These are phyloP conservation scores for Candida pini DNA, from an alignment of 805 yeast genomes.

Conservation along the genomic window DNA sequence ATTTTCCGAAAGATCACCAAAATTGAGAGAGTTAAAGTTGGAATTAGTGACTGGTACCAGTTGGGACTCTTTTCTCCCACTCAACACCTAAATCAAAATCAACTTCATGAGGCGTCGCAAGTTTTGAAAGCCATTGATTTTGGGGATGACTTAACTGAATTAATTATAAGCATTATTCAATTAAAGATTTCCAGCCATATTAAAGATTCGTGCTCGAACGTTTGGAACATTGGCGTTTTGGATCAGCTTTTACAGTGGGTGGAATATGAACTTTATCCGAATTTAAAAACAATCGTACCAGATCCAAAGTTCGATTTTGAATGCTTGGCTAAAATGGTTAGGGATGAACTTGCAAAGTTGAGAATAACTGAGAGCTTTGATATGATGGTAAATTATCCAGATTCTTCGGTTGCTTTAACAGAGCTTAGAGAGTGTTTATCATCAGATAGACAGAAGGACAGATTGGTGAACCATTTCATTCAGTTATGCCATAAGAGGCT, in stretches of 20 bases:
- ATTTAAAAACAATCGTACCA: conserved; percentile 15
- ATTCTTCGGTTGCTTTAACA: conserved; percentile 43
- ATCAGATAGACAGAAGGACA: conserved; percentile 43
- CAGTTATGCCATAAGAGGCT: conserved; percentile 38
- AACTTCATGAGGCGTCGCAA: conserved; percentile 12
- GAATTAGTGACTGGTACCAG: conserved; percentile 11
- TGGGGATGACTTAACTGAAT: conserved; percentile 19
- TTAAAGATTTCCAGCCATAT: conserved; percentile 31
- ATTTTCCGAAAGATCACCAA: conserved; percentile 15
- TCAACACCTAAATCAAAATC: conserved; percentile 6
- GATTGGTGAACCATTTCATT: conserved; percentile 47
- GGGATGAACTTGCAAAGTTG: conserved; percentile 29
- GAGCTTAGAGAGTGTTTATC: conserved; percentile 54
- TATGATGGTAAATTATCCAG: conserved; percentile 50
- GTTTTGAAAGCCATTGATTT: conserved; percentile 15
- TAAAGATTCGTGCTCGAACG: conserved; percentile 23
- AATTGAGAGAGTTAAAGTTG: conserved; percentile 5
- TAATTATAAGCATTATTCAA: conserved; percentile 34
- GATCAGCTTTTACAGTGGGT: conserved; percentile 33
- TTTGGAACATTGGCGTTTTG: conserved; percentile 37
- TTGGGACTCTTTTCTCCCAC: conserved; percentile 10
- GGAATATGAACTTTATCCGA: conserved; percentile 32
- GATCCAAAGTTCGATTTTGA: conserved; percentile 9
- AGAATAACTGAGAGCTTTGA: conserved; percentile 56
- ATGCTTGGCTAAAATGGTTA: conserved; percentile 15